phyloP scores from a whole-genome alignment of 1,284 basidiomycete genomes.

The Apiotrichum laibachii region DNA sequence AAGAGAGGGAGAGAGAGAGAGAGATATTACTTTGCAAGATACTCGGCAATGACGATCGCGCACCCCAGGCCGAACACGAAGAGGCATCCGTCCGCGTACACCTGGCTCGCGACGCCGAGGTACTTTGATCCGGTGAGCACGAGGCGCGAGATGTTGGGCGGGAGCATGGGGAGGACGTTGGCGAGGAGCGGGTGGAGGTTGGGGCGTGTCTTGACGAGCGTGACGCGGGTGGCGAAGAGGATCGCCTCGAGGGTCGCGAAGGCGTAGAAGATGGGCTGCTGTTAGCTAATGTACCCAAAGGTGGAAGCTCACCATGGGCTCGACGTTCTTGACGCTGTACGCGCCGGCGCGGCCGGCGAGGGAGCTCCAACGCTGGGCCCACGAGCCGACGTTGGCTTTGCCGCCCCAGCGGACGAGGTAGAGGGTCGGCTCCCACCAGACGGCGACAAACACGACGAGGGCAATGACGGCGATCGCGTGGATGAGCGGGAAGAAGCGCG shows the following conservation, averaged over 20 bases:
- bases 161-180: constrained; percentile 49
- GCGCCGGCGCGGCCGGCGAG: constrained; percentile 9
- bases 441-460: constrained; percentile 39
- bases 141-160: constrained; percentile 36
- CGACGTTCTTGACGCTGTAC: constrained; percentile 8
- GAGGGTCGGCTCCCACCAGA: constrained; percentile 50
- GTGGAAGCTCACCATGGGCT: constrained; percentile 23
- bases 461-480: constrained; percentile 39
- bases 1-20: too few relatives aligned
- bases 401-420: constrained; percentile 14
- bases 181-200: constrained; percentile 44
- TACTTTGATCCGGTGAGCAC: constrained; percentile 44
- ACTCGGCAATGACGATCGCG: constrained; percentile 31
- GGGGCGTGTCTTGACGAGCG: constrained; percentile 44
- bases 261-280: constrained; percentile 52
- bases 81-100: constrained; percentile 46
- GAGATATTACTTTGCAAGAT: constrained; percentile 10
- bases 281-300: not conserved
- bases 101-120: constrained; percentile 39
- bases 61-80: constrained; percentile 45
- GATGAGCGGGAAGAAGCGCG: constrained; percentile 41
- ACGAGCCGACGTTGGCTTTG: constrained; percentile 5
- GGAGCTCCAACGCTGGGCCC: constrained; percentile 19
- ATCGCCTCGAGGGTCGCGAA: constrained; percentile 48
- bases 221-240: constrained; percentile 46